Conservation (phyloP, 129 eudicot genomes). For the Lactuca sativa region DNA sequence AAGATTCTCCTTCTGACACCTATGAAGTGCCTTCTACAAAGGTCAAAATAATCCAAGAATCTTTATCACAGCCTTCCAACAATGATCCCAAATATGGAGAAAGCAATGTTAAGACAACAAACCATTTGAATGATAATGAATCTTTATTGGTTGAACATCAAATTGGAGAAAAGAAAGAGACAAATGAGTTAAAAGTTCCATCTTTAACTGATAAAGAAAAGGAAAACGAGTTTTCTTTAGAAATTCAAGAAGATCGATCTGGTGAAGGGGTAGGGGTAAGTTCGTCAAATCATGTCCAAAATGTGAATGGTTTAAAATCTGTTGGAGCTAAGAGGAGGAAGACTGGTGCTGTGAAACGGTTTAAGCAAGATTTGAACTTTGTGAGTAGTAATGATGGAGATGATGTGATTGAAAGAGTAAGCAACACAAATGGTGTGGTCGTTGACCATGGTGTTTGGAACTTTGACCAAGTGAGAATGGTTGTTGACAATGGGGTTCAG, state of each 20-base stretch:
- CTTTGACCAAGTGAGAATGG: constrained; percentile 22
- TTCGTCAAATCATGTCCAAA: constrained; percentile 36
- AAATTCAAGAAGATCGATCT: constrained; percentile 32
- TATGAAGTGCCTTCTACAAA: constrained; percentile 45
- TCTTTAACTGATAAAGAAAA: constrained; percentile 25
- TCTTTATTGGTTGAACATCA: constrained; percentile 24
- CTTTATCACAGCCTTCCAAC: constrained; percentile 29
- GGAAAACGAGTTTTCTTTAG: constrained; percentile 13
- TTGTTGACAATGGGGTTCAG: constrained; percentile 36
- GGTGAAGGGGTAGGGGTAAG: constrained; percentile 38
- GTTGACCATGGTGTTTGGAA: constrained; percentile 34
- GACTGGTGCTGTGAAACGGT: constrained; percentile 74
- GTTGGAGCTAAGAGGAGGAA: constrained; percentile 73
- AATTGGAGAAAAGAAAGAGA: constrained; percentile 34
- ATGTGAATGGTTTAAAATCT: constrained; percentile 34
- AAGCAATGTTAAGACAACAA: constrained; percentile 26
- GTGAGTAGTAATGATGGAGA: constrained; percentile 24
- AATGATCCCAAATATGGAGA: constrained; percentile 32
- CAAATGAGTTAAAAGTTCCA: constrained; percentile 43
- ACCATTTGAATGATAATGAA: constrained; percentile 40
- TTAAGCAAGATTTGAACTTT: constrained; percentile 42
- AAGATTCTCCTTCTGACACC: constrained; percentile 51
- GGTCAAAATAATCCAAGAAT: constrained; percentile 43
- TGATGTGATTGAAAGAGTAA: constrained; percentile 29
- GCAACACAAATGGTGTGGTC: constrained; percentile 30